These are phyloP conservation scores for Anethum foeniculum DNA, from an alignment of 140 eudicot genomes.

Conservation along the genomic window DNA sequence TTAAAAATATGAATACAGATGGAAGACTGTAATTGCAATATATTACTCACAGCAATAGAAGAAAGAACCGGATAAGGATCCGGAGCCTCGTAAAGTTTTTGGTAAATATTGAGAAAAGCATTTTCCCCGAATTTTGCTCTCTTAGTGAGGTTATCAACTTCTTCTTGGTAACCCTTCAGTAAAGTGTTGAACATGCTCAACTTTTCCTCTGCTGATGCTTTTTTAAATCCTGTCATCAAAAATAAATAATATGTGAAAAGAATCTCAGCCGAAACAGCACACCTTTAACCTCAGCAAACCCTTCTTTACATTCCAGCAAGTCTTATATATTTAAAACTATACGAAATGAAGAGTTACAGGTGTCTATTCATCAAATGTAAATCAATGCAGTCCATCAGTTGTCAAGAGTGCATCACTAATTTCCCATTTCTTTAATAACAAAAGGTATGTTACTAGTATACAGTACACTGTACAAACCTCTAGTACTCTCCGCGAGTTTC, in stretches of 20 bases:
- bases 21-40: neutral
- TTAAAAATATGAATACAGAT: neutral
- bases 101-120: conserved; percentile 93
- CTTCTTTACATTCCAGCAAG: neutral
- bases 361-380: neutral
- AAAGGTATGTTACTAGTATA: neutral
- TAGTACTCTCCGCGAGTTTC: conserved; percentile 93
- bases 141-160: conserved; percentile 93
- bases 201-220: conserved; percentile 83
- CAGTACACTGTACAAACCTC: conserved; percentile 42
- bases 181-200: conserved; percentile 63
- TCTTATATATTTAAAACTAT: neutral
- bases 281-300: neutral
- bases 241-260: neutral
- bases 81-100: conserved; percentile 95
- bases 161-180: conserved; percentile 89
- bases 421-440: neutral
- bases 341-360: neutral
- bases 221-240: conserved; percentile 64
- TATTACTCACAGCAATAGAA: conserved; percentile 70
- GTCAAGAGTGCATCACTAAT: neutral
- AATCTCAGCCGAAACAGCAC: neutral
- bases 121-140: conserved; percentile 96
- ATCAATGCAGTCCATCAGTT: neutral
- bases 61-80: conserved; percentile 87